Conservation (phyloP, 139 green algal genomes). For the Yamagishiella unicocca region DNA sequence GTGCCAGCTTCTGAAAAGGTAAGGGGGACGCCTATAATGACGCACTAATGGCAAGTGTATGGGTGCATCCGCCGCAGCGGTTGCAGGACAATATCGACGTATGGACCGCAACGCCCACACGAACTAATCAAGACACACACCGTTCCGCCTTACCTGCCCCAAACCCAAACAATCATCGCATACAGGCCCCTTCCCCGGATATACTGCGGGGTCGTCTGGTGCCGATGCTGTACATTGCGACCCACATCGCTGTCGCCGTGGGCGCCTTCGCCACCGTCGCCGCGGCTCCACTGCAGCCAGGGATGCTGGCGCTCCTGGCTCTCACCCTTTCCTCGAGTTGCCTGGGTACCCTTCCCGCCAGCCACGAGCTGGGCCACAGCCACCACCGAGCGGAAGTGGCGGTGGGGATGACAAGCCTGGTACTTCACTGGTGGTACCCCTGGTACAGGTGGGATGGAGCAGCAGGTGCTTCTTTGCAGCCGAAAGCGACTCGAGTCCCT, state of each 20-base stretch:
- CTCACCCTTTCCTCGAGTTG: background rate
- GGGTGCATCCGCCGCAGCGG: no score
- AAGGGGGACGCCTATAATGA: background rate
- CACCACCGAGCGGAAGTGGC: background rate
- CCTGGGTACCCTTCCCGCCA: background rate
- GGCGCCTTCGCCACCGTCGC: background rate
- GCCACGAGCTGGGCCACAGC: constrained; percentile 36
- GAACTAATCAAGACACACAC: background rate
- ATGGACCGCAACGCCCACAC: no score
- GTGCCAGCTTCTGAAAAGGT: background rate
- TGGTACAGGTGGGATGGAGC: constrained; percentile 18
- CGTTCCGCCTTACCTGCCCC: no score
- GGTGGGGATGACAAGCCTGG: background rate
- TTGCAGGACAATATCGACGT: no score
- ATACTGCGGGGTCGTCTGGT: background rate
- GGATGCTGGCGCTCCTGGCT: background rate
- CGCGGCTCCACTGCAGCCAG: background rate
- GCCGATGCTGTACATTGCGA: background rate
- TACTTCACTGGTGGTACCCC: constrained; percentile 14
- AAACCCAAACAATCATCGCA: no score
- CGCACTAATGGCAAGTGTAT: background rate
- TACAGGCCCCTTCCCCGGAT: background rate
- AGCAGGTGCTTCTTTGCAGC: background rate
- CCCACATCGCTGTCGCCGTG: background rate
- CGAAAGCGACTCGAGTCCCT: no score